phyloP scores from a whole-genome alignment of 78 protist species.

The slime mould (Dictyostelium discoideum) region DNA sequence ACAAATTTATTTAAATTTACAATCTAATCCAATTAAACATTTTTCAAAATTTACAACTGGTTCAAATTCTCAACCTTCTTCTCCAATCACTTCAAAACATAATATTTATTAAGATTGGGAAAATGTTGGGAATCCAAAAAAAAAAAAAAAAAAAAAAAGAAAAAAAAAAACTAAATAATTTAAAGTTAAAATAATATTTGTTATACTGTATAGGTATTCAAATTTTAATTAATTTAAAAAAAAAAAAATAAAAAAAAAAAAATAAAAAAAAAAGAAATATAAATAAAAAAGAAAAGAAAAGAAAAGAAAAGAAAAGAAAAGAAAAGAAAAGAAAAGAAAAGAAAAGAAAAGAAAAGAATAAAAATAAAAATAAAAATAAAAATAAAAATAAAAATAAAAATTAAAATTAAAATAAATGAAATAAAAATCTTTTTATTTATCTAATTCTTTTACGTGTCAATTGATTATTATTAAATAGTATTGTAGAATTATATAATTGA shows the following conservation, averaged over 20 bases:
- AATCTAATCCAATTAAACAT: constrained; percentile 5
- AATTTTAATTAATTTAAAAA: not conserved
- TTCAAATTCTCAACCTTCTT: not conserved
- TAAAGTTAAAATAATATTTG: not conserved
- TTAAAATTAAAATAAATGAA: too few species aligned
- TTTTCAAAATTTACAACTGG: constrained; percentile 2
- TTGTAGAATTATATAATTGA: too few species aligned
- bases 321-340: not conserved
- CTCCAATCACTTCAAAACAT: not conserved
- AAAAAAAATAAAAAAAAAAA: not conserved
- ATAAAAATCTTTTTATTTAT: too few species aligned
- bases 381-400: too few species aligned
- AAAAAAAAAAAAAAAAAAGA: not conserved
- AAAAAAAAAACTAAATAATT: not conserved
- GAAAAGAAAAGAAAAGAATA: too few species aligned
- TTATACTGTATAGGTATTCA: not conserved
- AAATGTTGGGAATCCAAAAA: not conserved
- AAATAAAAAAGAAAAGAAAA: not conserved
- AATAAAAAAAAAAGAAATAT: not conserved
- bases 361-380: too few species aligned
- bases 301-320: not conserved
- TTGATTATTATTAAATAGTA: too few species aligned
- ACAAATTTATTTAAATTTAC: constrained; percentile 1
- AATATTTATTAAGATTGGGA: not conserved
- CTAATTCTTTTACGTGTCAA: too few species aligned